Evolutionary conservation across 257 asterid species (phyloP).

Genomic region (Salvia hispanica): DNA sequence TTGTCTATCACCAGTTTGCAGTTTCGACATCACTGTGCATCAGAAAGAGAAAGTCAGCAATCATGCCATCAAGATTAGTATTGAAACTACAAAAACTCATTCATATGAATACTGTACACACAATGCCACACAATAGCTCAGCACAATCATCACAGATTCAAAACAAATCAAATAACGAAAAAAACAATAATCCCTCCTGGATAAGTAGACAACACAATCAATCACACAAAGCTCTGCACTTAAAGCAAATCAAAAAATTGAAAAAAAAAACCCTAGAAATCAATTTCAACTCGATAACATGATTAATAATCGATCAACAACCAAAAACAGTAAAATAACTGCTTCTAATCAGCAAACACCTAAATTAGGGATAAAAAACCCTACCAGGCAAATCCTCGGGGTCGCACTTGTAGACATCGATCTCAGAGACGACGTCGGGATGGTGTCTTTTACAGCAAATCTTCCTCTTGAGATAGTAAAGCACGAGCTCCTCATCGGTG

Average conservation of each 20-base stretch:
- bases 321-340: background rate
- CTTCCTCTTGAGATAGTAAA: constrained; percentile 75
- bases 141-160: background rate
- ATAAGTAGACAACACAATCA: no score
- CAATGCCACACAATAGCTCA: background rate
- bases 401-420: constrained; percentile 82
- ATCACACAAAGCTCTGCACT: background rate
- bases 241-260: no score
- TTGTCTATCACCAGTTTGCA: constrained; percentile 76
- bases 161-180: background rate
- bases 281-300: background rate
- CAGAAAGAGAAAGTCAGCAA: constrained; percentile 22
- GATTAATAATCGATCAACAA: background rate
- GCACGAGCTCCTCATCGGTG: constrained; percentile 83
- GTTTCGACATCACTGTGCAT: constrained; percentile 70
- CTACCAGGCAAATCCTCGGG: constrained; percentile 90
- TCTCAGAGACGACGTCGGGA: constrained; percentile 64
- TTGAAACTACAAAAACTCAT: background rate
- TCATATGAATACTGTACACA: constrained; percentile 1
- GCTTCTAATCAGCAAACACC: background rate
- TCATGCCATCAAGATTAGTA: constrained; percentile 21
- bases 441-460: constrained; percentile 53
- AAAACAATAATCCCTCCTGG: constrained; percentile 8
- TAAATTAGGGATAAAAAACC: background rate
- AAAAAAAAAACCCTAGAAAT: background rate